Base-by-base conservation (phyloP, 306 rosid species). In the Rubus idaeus region DNA sequence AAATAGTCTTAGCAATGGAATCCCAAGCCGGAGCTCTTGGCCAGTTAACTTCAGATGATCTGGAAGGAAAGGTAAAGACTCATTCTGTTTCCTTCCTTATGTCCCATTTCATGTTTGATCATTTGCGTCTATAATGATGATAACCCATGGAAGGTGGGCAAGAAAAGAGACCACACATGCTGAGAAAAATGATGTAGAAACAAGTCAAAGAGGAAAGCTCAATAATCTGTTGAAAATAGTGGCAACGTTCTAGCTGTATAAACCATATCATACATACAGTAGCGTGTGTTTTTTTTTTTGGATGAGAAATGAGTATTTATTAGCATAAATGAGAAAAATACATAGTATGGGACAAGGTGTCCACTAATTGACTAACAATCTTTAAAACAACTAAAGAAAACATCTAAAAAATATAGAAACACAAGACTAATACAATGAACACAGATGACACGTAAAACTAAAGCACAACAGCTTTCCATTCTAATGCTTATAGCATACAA, bases 21-120 rank as follows among this genome's bases (percentile, higher is more conserved):
- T 94, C 98, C 61, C 91, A 91, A 82, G 97, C 96, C 40, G 97
- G 91, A 86, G 98, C 98, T 86, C 88, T 94, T 73, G 97, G 97
- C 66, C 98, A 92, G 80, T 78, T 94, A 87, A 92, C 98, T 42
- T 77, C 68, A 73, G 97, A 94, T 73, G 98, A 94, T 88, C 89
- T 94, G 53, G 98, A 90, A 82, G 97, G 93, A 82, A 94, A 90
- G 96, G 98, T 90, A 87, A 76, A 9, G 23, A 18, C 46, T 67
- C 9, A 40, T 47, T 61, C 3, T 79, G 35, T 30, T 30, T 30
- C 35, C 68, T 58, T 62, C 18, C 30, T 70, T 47, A 42, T 30
- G 35, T 30, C 45, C 55, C 52, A 50, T 64, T 64, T 20, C 66
- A 41, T 40, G 16, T 49, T 55, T 12, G 26, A 40, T 71, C 35